A percentile compares a stretch with the other conserved stretches of the same genome.
Conservation (phyloP, 164 flowering plant species). For the Vitis cinerea region DNA sequence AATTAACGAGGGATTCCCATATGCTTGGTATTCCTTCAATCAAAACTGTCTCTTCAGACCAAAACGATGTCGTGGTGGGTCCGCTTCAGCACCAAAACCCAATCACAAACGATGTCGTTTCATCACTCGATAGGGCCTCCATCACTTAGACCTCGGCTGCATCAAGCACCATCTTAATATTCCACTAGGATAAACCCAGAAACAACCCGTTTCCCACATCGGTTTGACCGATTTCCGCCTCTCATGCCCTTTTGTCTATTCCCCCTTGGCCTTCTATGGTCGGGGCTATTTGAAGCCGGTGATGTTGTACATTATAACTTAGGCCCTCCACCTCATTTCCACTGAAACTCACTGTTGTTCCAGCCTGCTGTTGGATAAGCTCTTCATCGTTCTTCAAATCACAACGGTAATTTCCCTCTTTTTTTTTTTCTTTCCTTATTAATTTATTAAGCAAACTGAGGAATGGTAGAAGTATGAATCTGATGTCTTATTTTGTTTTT, state of each 20-base stretch:
- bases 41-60: too few species aligned
- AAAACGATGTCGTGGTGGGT: too few species aligned
- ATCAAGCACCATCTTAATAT: background rate
- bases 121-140: too few species aligned
- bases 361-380: background rate
- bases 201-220: constrained; percentile 1
- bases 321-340: background rate
- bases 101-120: too few species aligned
- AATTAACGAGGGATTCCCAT: too few species aligned
- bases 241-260: background rate
- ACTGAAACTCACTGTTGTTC: background rate
- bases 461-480: too few species aligned
- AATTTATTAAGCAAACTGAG: background rate
- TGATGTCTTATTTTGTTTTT: too few species aligned
- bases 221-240: constrained; percentile 10
- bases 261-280: background rate
- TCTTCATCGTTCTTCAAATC: background rate
- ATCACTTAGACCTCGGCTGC: too few species aligned
- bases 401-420: background rate
- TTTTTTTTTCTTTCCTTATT: background rate
- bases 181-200: background rate
- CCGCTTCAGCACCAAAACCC: too few species aligned
- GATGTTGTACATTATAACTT: background rate
- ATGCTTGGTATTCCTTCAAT: too few species aligned
- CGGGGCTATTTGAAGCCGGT: constrained; percentile 14